phyloP scores from a whole-genome alignment of 257 asterid genomes.

The Hygrophila difformis region DNA sequence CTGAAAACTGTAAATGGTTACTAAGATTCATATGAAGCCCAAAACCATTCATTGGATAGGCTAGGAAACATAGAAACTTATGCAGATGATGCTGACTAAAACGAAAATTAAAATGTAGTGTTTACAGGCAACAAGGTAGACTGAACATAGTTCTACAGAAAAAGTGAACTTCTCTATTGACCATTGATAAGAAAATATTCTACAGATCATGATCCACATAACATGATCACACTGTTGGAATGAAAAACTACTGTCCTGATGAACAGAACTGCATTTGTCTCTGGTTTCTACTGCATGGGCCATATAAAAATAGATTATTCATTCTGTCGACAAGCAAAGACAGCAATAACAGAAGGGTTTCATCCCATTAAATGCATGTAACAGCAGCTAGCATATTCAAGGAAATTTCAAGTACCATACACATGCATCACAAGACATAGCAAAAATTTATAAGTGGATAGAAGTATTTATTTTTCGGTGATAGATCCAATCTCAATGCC shows the following conservation, averaged over 20 bases:
- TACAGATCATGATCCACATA: slow-evolving; percentile 1
- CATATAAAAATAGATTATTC: not conserved
- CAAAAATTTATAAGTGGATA: too few species aligned
- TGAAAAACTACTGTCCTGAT: not conserved
- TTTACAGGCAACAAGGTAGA: not conserved
- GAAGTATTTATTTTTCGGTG: too few species aligned
- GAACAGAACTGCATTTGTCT: not conserved
- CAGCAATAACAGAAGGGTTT: too few species aligned
- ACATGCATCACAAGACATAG: too few species aligned
- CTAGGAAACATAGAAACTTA: slow-evolving; percentile 2
- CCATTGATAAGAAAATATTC: not conserved
- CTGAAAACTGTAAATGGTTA: slow-evolving; percentile 4
- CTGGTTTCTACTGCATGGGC: slow-evolving; percentile 3
- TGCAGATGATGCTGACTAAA: not conserved
- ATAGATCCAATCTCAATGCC: too few species aligned
- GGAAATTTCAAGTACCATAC: too few species aligned
- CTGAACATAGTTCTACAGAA: slow-evolving; percentile 2
- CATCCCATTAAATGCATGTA: too few species aligned
- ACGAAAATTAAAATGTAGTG: not conserved
- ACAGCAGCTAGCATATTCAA: too few species aligned
- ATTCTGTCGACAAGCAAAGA: too few species aligned
- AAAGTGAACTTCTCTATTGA: slow-evolving; percentile 6
- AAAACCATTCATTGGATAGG: slow-evolving; percentile 8
- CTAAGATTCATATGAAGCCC: not conserved
- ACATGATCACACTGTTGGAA: not conserved